Conservation (phyloP, 257 asterid genomes). For the Anisodus acutangulus region DNA sequence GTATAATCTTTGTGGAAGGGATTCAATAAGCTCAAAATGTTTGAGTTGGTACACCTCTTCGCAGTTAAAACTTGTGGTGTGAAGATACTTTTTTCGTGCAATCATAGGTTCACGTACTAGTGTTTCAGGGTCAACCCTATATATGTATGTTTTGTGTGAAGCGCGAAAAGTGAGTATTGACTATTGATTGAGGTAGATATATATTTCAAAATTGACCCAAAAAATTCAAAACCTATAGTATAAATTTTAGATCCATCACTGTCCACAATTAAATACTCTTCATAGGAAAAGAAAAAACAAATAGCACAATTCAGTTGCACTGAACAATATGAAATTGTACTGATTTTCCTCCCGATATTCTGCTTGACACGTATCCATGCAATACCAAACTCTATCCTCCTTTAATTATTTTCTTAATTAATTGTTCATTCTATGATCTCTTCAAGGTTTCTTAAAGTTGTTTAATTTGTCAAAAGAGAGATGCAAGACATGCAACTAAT, state of each 20-base stretch:
- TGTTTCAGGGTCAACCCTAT: neutral
- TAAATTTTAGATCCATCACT: neutral
- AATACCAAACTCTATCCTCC: neutral
- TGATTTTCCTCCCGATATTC: neutral
- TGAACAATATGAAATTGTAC: neutral
- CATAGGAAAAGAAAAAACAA: neutral
- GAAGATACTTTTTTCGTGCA: too few relatives aligned
- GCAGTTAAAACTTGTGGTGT: too few relatives aligned
- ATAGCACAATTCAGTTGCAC: neutral
- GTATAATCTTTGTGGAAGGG: too few relatives aligned
- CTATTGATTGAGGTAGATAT: neutral
- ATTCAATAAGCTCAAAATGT: too few relatives aligned
- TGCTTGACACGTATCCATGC: conserved; percentile 1
- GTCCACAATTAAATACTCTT: neutral
- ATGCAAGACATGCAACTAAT: neutral
- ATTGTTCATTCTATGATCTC: neutral
- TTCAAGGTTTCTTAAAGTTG: neutral
- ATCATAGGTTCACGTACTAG: neutral
- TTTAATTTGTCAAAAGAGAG: neutral
- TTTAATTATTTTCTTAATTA: neutral
- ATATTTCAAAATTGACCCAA: neutral
- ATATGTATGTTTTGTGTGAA: neutral
- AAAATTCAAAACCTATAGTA: neutral
- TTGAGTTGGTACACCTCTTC: neutral
- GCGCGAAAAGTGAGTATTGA: neutral